Percentiles rank a stretch among this genome's conserved stretches.
These are phyloP conservation scores for Apiotrichum domesticum DNA, from an alignment of 1,284 basidiomycete genomes.

Conservation along the genomic window DNA sequence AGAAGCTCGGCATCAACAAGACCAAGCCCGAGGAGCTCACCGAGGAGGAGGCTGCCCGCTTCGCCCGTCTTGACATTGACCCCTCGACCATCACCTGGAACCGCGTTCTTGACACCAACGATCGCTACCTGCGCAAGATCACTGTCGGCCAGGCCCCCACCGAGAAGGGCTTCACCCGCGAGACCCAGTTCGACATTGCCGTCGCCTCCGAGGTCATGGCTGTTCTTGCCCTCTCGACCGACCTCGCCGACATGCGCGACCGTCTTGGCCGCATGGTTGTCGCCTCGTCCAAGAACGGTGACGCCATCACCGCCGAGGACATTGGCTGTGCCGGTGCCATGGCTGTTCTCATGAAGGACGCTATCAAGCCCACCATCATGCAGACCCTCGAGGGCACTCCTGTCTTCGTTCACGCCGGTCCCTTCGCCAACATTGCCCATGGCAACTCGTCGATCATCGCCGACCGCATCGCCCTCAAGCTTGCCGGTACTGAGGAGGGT, in stretches of 20 bases:
- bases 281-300: conserved; percentile 85
- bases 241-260: conserved; percentile 79
- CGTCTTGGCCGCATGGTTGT: conserved; percentile 80
- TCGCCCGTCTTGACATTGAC: conserved; percentile 90
- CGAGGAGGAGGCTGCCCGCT: conserved; percentile 81
- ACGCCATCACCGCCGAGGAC: conserved; percentile 93
- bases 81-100: conserved; percentile 94
- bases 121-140: conserved; percentile 92
- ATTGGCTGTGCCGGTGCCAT: conserved; percentile 93
- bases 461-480: conserved; percentile 90
- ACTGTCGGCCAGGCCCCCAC: conserved; percentile 85
- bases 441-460: conserved; percentile 98
- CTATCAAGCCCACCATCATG: conserved; percentile 99
- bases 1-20: conserved; percentile 95
- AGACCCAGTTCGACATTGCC: conserved; percentile 92
- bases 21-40: conserved; percentile 88
- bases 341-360: conserved; percentile 96
- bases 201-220: conserved; percentile 99
- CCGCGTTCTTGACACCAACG: conserved; percentile 93
- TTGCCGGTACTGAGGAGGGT: conserved; percentile 91
- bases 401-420: conserved; percentile 97
- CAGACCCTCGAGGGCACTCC: conserved; percentile 98
- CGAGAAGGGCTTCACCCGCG: conserved; percentile 82
- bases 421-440: conserved; percentile 98
- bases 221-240: conserved; percentile 84